Percentiles rank a stretch among this genome's conserved stretches.
phyloP scores from a whole-genome alignment of 2,329 filamentous ascomycete species.

The Colletotrichum somersetense region DNA sequence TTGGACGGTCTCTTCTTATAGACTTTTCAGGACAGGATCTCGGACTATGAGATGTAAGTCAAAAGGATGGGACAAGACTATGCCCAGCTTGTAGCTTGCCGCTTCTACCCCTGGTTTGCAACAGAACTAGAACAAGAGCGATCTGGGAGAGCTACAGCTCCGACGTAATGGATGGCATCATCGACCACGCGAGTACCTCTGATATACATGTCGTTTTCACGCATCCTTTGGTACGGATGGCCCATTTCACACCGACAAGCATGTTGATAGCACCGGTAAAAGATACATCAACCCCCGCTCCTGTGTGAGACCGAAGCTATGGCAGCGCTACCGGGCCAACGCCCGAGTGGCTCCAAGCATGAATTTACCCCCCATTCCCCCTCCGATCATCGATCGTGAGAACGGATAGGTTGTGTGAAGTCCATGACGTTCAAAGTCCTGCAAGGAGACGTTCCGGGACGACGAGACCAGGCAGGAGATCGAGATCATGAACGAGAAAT shows the following conservation, averaged over 20 bases:
- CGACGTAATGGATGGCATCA: constrained; percentile 36
- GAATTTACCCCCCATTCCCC: neutral
- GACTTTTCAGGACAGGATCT: neutral
- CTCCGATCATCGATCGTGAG: constrained; percentile 16
- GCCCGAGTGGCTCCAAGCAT: neutral
- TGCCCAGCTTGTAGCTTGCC: neutral
- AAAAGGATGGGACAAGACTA: neutral
- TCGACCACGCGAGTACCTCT: neutral
- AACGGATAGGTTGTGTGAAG: constrained; percentile 19
- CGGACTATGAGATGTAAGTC: neutral
- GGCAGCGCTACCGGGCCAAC: constrained; percentile 23
- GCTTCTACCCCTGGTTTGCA: neutral
- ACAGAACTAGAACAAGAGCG: neutral
- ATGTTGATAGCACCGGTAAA: neutral
- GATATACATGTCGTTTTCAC: constrained; percentile 19
- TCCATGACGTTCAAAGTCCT: constrained; percentile 37
- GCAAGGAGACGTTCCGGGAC: neutral
- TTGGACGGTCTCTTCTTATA: constrained; percentile 38
- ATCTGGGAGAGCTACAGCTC: neutral
- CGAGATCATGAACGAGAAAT: constrained; percentile 18
- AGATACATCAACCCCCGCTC: constrained; percentile 2
- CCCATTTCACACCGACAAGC: neutral
- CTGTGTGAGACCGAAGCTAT: neutral
- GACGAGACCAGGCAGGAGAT: constrained; percentile 3
- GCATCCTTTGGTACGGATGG: neutral